These are phyloP conservation scores for Cyberlindnera galapagoensis DNA, from an alignment of 805 yeast genomes.

Conservation along the genomic window DNA sequence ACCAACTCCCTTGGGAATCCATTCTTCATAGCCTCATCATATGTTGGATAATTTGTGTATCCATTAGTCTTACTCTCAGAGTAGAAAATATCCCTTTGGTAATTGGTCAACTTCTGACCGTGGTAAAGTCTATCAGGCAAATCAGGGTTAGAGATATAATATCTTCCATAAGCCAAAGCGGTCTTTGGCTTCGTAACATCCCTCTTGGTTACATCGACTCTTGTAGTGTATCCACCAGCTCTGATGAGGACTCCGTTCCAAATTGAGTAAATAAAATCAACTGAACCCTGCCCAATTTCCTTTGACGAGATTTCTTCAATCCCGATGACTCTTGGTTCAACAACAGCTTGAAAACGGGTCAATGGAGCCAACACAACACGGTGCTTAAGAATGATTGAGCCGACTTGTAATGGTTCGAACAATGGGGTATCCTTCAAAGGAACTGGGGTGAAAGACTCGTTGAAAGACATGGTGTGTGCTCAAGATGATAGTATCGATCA, in stretches of 20 bases:
- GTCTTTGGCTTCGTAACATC: slow-evolving; percentile 6
- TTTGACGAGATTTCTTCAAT: slow-evolving; percentile 26
- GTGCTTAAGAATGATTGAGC: slow-evolving; percentile 27
- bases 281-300: no score
- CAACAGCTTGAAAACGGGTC: slow-evolving; percentile 33
- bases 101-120: slow-evolving; percentile 28
- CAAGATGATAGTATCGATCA: background rate
- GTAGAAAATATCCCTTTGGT: slow-evolving; percentile 35
- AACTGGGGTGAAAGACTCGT: slow-evolving; percentile 1
- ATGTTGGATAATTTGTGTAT: slow-evolving; percentile 26
- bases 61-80: slow-evolving; percentile 24
- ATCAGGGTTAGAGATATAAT: slow-evolving; percentile 35
- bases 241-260: slow-evolving; percentile 38
- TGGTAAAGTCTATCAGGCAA: slow-evolving; percentile 28
- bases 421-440: slow-evolving; percentile 19
- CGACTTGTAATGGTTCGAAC: slow-evolving; percentile 35
- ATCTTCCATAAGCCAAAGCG: slow-evolving; percentile 34
- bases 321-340: no score
- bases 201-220: slow-evolving; percentile 8
- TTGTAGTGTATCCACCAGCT: slow-evolving; percentile 12
- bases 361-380: slow-evolving; percentile 44
- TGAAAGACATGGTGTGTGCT: background rate
- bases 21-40: slow-evolving; percentile 11
- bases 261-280: slow-evolving; percentile 32
- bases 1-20: slow-evolving; percentile 9